These are phyloP conservation scores for Boletus vinaceobasis DNA, from an alignment of 768 basidiomycete species.

Conservation along the genomic window DNA sequence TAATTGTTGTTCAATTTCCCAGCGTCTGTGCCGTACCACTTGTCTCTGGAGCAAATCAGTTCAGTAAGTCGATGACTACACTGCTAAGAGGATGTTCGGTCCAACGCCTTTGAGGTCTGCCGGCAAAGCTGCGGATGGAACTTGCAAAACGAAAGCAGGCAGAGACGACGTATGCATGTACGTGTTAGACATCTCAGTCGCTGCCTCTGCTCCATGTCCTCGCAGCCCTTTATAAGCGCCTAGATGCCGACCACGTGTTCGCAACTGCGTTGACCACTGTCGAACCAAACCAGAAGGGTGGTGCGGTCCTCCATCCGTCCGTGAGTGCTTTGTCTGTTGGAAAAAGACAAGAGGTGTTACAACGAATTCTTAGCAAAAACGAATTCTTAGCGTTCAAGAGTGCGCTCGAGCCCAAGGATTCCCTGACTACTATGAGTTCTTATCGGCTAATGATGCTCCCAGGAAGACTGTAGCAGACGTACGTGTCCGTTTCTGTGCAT, in stretches of 20 bases:
- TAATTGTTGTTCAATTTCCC: not conserved
- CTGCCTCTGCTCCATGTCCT: slow-evolving; percentile 4
- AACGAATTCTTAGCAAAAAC: slow-evolving; percentile 53
- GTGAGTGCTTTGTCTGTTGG: slow-evolving; percentile 26
- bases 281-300: slow-evolving; percentile 49
- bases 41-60: slow-evolving; percentile 46
- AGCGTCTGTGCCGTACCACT: slow-evolving; percentile 59
- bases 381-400: slow-evolving; percentile 64
- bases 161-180: slow-evolving; percentile 28
- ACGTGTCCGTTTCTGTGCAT: slow-evolving; percentile 21
- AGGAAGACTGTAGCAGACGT: slow-evolving; percentile 49
- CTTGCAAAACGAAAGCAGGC: slow-evolving; percentile 28
- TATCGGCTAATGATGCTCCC: slow-evolving; percentile 40
- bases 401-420: slow-evolving; percentile 77
- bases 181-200: slow-evolving; percentile 3
- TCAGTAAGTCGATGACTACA: slow-evolving; percentile 34
- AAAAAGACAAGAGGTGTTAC: not conserved
- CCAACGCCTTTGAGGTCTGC: slow-evolving; percentile 37
- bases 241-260: slow-evolving; percentile 52
- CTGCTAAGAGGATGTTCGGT: not conserved
- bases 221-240: slow-evolving; percentile 53
- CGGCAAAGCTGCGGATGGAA: slow-evolving; percentile 37
- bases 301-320: slow-evolving; percentile 43
- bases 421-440: slow-evolving; percentile 65
- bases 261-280: slow-evolving; percentile 61